Conservation (phyloP, 163 green algal genomes). For the Coccomyxa subellipsoidea region DNA sequence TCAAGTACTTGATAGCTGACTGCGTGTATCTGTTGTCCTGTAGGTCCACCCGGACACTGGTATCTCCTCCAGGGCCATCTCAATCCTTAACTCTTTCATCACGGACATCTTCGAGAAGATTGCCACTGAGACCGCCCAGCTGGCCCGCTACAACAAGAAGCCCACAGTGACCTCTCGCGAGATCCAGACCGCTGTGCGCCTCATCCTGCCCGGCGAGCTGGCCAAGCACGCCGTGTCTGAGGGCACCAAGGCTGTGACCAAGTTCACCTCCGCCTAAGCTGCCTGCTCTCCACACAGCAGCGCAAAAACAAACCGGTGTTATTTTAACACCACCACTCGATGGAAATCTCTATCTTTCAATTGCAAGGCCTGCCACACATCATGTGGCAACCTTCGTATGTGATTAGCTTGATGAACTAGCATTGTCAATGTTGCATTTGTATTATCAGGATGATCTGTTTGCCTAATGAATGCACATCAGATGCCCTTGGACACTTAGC, state of each 20-base stretch:
- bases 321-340: slow-evolving; percentile 26
- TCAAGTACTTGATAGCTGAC: slow-evolving; percentile 83
- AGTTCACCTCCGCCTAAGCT: slow-evolving; percentile 84
- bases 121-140: slow-evolving; percentile 74
- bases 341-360: background rate
- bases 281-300: background rate
- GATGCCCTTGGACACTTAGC: no score
- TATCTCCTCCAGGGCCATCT: slow-evolving; percentile 40
- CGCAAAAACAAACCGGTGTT: slow-evolving; percentile 19
- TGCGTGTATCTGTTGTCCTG: background rate
- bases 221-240: slow-evolving; percentile 87
- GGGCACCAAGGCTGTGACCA: slow-evolving; percentile 94
- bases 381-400: no score
- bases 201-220: slow-evolving; percentile 83
- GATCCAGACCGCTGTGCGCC: slow-evolving; percentile 72
- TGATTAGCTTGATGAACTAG: background rate
- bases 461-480: no score
- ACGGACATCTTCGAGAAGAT: slow-evolving; percentile 93
- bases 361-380: no score
- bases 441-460: no score
- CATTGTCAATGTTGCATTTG: background rate
- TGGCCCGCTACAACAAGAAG: slow-evolving; percentile 75
- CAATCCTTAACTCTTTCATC: slow-evolving; percentile 75
- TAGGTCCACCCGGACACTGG: slow-evolving; percentile 49
- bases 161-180: slow-evolving; percentile 69